Evolutionary conservation across 805 yeast species (phyloP), one percentile per base, ranked within the genome.

Genomic region (Candida nonsorbophila): DNA sequence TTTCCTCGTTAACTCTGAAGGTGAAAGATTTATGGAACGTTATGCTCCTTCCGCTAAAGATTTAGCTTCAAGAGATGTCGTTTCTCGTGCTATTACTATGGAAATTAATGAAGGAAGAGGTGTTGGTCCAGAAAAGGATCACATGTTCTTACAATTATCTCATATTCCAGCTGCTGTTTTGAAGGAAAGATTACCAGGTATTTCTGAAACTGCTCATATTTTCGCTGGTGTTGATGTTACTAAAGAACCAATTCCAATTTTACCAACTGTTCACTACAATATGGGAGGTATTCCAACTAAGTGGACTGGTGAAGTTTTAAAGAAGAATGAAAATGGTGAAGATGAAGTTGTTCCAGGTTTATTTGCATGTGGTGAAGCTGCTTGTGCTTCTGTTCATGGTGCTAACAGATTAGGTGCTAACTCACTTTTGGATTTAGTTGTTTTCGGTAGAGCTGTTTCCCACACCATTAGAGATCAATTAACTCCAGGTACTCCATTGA

Each of bases 251-350:
- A 92, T 92, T 59, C 98, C 97, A 49, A 88, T 90, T 49, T 66
- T 92, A 48, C 98, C 98, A 49, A 90, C 98, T 44, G 98, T 92
- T 38, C 98, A 90, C 68, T 90, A 92, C 74, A 90, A 90, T 68
- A 90, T 90, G 98, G 98, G 98, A 65, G 97, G 97, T 79, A 85
- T 90, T 45, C 98, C 98, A 62, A 92, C 98, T 45, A 85, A 82
- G 62, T 92, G 86, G 83, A 84, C 81, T 44, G 98, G 97, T 71
- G 97, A 90, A 69, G 97, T 79, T 30, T 58, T 90, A 40, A 85
- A 85, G 26, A 55, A 81, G 49, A 86, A 83, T 54, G 90, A 75
- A 54, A 67, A 74, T 43, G 98, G 98, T 48, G 78, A 90, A 51
- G 98, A 92, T 59, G 77, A 73, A 54, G 77, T 83, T 45, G 92